Conservation (phyloP, 768 basidiomycete genomes). For the Xerocomus potaroensis region DNA sequence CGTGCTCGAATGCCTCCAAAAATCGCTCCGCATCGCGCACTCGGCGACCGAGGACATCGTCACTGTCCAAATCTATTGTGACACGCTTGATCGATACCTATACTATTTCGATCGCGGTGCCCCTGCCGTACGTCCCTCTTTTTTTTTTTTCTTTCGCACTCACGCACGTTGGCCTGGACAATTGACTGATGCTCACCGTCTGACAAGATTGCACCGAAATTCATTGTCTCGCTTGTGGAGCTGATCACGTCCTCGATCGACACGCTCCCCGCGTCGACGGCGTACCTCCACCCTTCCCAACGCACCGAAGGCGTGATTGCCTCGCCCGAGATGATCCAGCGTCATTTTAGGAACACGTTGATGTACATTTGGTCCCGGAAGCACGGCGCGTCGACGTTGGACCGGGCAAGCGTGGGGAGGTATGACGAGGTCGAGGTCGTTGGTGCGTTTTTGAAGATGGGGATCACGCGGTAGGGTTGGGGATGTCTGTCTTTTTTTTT, state of each 20-base stretch:
- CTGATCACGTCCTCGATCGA: constrained; percentile 94
- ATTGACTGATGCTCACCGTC: too few relatives aligned
- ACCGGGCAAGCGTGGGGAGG: constrained; percentile 35
- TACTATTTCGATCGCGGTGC: constrained; percentile 95
- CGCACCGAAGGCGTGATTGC: constrained; percentile 91
- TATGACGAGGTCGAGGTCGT: constrained; percentile 90
- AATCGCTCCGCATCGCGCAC: constrained; percentile 92
- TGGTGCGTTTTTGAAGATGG: constrained; percentile 88
- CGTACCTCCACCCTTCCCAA: constrained; percentile 81
- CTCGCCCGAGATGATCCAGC: constrained; percentile 87
- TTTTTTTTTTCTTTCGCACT: too few relatives aligned
- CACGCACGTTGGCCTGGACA: too few relatives aligned
- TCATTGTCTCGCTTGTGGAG: constrained; percentile 94
- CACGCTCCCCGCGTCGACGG: constrained; percentile 66
- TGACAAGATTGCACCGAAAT: constrained; percentile 83
- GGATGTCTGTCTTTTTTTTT: neutral
- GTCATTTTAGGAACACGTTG: constrained; percentile 92
- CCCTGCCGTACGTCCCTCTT: constrained; percentile 63
- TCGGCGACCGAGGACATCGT: constrained; percentile 96
- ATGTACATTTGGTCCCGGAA: constrained; percentile 79
- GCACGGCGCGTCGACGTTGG: too few relatives aligned
- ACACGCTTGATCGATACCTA: constrained; percentile 92
- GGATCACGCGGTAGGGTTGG: constrained; percentile 60
- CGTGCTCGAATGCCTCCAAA: constrained; percentile 95
- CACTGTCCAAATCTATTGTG: constrained; percentile 92